A percentile compares a stretch with the other conserved stretches of the same genome.
These are phyloP conservation scores for Chlamydomonas schloesseri DNA, from an alignment of 139 green algal genomes.

Conservation along the genomic window DNA sequence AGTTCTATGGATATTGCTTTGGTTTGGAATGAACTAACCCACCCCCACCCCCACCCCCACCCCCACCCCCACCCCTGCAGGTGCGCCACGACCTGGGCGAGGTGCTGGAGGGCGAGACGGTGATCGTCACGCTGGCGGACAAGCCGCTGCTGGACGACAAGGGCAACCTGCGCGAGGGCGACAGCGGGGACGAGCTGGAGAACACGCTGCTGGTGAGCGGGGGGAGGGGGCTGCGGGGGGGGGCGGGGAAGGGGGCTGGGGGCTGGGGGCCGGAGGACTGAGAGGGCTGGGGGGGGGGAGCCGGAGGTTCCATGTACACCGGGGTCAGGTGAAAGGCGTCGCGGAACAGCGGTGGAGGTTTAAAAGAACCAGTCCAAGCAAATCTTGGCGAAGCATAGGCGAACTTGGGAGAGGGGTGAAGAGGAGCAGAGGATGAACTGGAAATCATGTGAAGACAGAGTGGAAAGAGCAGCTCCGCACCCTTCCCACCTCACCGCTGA, in stretches of 20 bases:
- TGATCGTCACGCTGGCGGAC: slow-evolving; percentile 92
- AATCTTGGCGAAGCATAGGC: too few species aligned
- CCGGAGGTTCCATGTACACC: too few species aligned
- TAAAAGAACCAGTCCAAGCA: too few species aligned
- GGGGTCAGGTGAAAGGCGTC: too few species aligned
- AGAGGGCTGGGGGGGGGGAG: too few species aligned
- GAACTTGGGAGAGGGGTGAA: too few species aligned
- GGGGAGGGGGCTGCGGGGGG: background rate
- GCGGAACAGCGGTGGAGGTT: too few species aligned
- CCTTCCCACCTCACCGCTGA: background rate
- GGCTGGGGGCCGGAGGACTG: background rate
- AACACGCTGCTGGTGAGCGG: slow-evolving; percentile 76
- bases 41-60: background rate
- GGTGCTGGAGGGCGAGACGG: slow-evolving; percentile 77
- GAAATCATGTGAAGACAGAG: too few species aligned
- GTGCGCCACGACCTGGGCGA: slow-evolving; percentile 70
- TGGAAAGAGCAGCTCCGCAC: too few species aligned
- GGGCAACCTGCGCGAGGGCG: slow-evolving; percentile 68
- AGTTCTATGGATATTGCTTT: too few species aligned
- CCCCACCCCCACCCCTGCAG: background rate
- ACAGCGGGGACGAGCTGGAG: slow-evolving; percentile 87
- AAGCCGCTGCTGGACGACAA: slow-evolving; percentile 81
- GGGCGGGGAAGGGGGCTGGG: background rate
- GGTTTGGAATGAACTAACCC: too few species aligned
- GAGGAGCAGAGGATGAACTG: too few species aligned